phyloP scores from a whole-genome alignment of 106 monocot species.

The Apostasia ramifera region DNA sequence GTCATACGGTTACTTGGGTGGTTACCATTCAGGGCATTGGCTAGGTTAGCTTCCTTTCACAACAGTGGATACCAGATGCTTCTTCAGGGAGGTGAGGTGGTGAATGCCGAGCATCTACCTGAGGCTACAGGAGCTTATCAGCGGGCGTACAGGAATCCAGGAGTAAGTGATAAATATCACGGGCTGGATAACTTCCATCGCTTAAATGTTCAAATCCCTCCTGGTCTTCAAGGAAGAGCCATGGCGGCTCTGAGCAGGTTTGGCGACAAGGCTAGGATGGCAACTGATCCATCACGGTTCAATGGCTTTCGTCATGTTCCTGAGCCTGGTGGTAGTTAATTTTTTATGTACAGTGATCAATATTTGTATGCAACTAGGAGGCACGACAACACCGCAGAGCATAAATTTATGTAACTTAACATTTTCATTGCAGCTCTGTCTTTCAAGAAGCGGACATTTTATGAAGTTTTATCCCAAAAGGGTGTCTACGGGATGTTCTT shows the following conservation, averaged over 20 bases:
- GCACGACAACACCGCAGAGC: too few relatives aligned
- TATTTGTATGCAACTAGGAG: background rate
- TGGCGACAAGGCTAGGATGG: slow-evolving; percentile 67
- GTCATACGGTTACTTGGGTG: background rate
- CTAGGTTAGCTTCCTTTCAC: slow-evolving; percentile 58
- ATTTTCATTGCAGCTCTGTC: slow-evolving; percentile 24
- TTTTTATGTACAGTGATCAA: background rate
- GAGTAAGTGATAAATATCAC: slow-evolving; percentile 15
- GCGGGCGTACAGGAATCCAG: slow-evolving; percentile 6
- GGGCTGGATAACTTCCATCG: slow-evolving; percentile 13
- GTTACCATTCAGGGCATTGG: slow-evolving; percentile 45
- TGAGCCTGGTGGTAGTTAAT: slow-evolving; percentile 29
- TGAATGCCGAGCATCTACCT: slow-evolving; percentile 14
- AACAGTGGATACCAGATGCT: slow-evolving; percentile 91
- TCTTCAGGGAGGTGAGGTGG: slow-evolving; percentile 75
- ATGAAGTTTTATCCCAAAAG: slow-evolving; percentile 53
- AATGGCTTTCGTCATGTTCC: slow-evolving; percentile 9
- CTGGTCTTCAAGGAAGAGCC: slow-evolving; percentile 64
- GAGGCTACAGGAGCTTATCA: slow-evolving; percentile 3
- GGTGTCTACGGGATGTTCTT: slow-evolving; percentile 59
- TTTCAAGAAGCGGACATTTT: slow-evolving; percentile 40
- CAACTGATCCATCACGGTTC: slow-evolving; percentile 25
- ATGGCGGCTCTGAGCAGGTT: slow-evolving; percentile 63
- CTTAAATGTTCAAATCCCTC: slow-evolving; percentile 26
- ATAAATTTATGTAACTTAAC: background rate